Base-by-base conservation (phyloP, 2,329 filamentous ascomycete species). In the Apiospora arundinis region DNA sequence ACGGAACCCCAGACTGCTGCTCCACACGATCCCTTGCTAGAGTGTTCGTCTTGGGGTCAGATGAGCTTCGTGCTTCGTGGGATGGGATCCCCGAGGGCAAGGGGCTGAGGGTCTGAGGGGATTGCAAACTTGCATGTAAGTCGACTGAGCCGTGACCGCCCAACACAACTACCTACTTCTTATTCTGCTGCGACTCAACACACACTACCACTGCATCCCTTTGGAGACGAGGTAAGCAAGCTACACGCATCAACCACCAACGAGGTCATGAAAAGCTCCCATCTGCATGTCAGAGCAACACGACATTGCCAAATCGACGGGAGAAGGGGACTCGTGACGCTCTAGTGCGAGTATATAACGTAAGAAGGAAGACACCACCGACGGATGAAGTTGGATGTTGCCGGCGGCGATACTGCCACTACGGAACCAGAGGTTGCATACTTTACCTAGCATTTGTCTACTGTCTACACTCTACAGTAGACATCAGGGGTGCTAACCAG, bases 271-370 rank as follows among this genome's bases (percentile, higher is more conserved):
- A 23, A 63, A 32, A 9, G n/a, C 45, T 8, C 16, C 44, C 21
- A 14, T 44, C 46, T 69, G 67, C 67, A 69, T 69, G 68, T 69
- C 68, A 69, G 68, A 69, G 68, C 45, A 25, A 42, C 23, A 69
- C 48, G 23, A 23, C 48, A 56, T 56, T n/a, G n/a, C 28, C 40
- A 45, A 4, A 48, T n/a, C 4, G 8, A n/a, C 66, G 66, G 44
- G 12, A n/a, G 11, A 25, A 21, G 23, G 7, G n/a, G 66, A 44
- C 66, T 68, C 66, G 66, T 68, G 66, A 60, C 68, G 9, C 18
- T 23, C 32, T 40, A 40, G 56, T 37, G 56, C 56, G 32, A 67
- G 21, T 45, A 48, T 67, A 67, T 67, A 67, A 67, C 66, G 66
- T 67, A 42, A 67, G 66, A 67, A 45, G 11, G 42, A 67, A 67